phyloP scores from a whole-genome alignment of 140 eudicot genomes.

The Artemisia princeps region DNA sequence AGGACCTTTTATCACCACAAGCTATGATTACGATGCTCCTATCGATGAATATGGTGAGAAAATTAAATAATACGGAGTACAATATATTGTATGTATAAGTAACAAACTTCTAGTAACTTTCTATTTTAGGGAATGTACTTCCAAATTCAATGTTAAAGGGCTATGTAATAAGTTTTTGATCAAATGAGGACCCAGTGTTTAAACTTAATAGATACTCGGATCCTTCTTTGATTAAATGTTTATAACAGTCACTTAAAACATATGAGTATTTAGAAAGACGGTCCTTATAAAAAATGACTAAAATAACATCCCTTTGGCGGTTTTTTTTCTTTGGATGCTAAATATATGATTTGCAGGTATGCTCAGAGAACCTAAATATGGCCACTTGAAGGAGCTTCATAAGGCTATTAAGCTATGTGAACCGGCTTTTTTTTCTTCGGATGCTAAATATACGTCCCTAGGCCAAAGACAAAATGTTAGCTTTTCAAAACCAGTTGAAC shows the following conservation, averaged over 20 bases:
- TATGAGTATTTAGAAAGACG: no score
- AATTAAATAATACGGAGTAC: not conserved
- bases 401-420: slow-evolving; percentile 77
- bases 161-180: not conserved
- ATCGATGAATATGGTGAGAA: slow-evolving; percentile 87
- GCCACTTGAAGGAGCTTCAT: slow-evolving; percentile 81
- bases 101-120: not conserved
- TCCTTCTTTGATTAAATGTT: not conserved
- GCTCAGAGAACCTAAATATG: slow-evolving; percentile 80
- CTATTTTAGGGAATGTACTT: not conserved
- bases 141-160: not conserved
- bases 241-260: not conserved
- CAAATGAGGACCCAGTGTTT: not conserved
- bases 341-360: slow-evolving; percentile 47
- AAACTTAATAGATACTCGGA: not conserved
- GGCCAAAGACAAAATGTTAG: slow-evolving; percentile 63
- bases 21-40: slow-evolving; percentile 96
- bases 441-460: slow-evolving; percentile 46
- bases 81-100: not conserved
- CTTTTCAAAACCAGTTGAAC: not conserved
- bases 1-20: slow-evolving; percentile 87
- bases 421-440: slow-evolving; percentile 59
- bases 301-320: not conserved
- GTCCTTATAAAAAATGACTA: not conserved
- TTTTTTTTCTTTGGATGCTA: slow-evolving; percentile 54